Conservation (phyloP, 495 filamentous ascomycete genomes). For the Penicillium dipodomyicola region DNA sequence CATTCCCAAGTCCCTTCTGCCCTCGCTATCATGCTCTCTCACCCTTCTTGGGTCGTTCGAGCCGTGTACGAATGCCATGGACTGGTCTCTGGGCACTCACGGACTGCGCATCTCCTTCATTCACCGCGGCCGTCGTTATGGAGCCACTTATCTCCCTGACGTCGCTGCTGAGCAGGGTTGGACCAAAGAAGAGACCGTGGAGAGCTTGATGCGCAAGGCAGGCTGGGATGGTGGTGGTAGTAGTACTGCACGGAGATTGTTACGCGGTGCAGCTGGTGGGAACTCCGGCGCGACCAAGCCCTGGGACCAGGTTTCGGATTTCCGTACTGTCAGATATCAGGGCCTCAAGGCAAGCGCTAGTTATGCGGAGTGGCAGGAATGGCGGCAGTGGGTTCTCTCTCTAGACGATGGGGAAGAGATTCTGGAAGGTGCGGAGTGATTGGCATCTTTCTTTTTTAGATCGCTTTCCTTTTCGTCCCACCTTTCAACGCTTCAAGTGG, state of each 20-base stretch:
- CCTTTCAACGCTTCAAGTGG: neutral
- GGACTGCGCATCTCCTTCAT: conserved; percentile 76
- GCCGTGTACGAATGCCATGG: conserved; percentile 65
- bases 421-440: conserved; percentile 15
- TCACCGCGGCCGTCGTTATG: conserved; percentile 58
- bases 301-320: conserved; percentile 70
- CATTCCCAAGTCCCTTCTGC: conserved; percentile 64
- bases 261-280: conserved; percentile 27
- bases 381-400: conserved; percentile 68
- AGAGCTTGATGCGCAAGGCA: conserved; percentile 90
- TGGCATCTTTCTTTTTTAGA: neutral
- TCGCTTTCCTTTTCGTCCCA: neutral
- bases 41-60: conserved; percentile 79
- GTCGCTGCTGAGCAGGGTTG: conserved; percentile 91
- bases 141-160: conserved; percentile 87
- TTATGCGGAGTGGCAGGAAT: conserved; percentile 72
- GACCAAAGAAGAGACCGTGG: conserved; percentile 88
- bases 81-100: conserved; percentile 84
- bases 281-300: conserved; percentile 28
- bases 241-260: conserved; percentile 51
- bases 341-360: conserved; percentile 67
- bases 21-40: conserved; percentile 64
- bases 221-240: conserved; percentile 61
- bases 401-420: conserved; percentile 36
- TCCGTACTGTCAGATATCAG: conserved; percentile 77